phyloP scores from a whole-genome alignment of 1,139 yeast genomes.

The Scheffersomyces titani region DNA sequence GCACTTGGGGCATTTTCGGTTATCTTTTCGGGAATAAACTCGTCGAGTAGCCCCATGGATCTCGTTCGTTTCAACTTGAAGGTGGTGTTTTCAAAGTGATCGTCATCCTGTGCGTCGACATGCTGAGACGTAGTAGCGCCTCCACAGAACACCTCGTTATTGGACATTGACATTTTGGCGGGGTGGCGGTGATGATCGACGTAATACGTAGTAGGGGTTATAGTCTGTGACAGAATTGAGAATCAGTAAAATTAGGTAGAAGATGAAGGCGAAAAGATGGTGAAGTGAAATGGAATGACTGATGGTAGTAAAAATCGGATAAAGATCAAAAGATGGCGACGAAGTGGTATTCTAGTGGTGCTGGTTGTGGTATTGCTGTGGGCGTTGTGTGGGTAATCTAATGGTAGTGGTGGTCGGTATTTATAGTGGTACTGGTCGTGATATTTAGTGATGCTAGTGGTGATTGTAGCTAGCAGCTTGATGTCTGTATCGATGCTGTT shows the following conservation, averaged over 20 bases:
- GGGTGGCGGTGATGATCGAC: not conserved
- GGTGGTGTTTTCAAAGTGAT: slow-evolving; percentile 69
- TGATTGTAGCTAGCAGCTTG: not conserved
- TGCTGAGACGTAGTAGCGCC: slow-evolving; percentile 58
- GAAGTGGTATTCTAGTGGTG: not conserved
- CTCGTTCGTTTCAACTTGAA: slow-evolving; percentile 81
- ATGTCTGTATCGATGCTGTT: not conserved
- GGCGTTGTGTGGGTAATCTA: not conserved
- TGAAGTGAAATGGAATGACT: not conserved
- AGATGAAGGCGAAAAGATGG: not conserved
- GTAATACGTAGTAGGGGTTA: not conserved
- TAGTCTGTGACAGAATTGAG: not conserved
- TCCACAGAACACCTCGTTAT: slow-evolving; percentile 46
- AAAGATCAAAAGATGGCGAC: not conserved
- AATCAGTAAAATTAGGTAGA: not conserved
- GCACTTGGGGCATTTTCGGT: not conserved
- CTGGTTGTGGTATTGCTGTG: not conserved
- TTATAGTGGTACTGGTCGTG: not conserved
- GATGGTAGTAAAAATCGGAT: not conserved
- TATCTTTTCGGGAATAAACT: slow-evolving; percentile 44
- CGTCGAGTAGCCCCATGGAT: slow-evolving; percentile 80
- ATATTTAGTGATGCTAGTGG: not conserved
- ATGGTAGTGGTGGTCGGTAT: not conserved
- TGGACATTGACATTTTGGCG: slow-evolving; percentile 2
- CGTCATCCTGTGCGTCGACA: slow-evolving; percentile 71